Evolutionary conservation across 805 yeast species (phyloP).

Genomic region (Starmera dryadoides): DNA sequence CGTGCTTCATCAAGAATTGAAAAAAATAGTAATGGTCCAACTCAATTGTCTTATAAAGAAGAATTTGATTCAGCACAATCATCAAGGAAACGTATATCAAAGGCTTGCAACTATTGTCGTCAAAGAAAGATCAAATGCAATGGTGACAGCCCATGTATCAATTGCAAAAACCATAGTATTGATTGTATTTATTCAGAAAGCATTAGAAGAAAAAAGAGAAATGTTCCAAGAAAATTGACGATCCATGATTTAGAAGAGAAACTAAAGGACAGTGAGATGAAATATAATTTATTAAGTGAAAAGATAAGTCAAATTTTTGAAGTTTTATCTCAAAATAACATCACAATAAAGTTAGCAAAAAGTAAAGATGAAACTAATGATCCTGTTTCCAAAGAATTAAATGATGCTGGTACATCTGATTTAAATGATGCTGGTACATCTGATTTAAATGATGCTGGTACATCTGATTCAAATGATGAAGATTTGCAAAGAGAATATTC

Average conservation of each 20-base stretch:
- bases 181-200: slow-evolving; percentile 58
- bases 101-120: slow-evolving; percentile 36
- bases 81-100: slow-evolving; percentile 25
- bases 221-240: slow-evolving; percentile 12
- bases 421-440: too few species aligned
- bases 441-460: not conserved
- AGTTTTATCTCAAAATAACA: not conserved
- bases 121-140: slow-evolving; percentile 33
- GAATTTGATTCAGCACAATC: not conserved
- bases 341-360: not conserved
- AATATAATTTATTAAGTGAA: slow-evolving; percentile 7
- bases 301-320: slow-evolving; percentile 8
- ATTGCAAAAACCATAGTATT: slow-evolving; percentile 79
- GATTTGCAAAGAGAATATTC: not conserved
- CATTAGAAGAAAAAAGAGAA: slow-evolving; percentile 14
- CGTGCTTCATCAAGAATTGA: not conserved
- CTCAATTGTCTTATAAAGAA: too few species aligned
- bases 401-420: too few species aligned
- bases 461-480: too few species aligned
- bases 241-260: slow-evolving; percentile 18
- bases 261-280: slow-evolving; percentile 12
- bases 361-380: too few species aligned
- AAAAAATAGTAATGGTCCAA: not conserved
- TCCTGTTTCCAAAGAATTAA: not conserved
- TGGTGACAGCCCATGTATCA: slow-evolving; percentile 49